phyloP scores from a whole-genome alignment of 129 eudicot genomes.

The Rutidosis leptorrhynchoides region DNA sequence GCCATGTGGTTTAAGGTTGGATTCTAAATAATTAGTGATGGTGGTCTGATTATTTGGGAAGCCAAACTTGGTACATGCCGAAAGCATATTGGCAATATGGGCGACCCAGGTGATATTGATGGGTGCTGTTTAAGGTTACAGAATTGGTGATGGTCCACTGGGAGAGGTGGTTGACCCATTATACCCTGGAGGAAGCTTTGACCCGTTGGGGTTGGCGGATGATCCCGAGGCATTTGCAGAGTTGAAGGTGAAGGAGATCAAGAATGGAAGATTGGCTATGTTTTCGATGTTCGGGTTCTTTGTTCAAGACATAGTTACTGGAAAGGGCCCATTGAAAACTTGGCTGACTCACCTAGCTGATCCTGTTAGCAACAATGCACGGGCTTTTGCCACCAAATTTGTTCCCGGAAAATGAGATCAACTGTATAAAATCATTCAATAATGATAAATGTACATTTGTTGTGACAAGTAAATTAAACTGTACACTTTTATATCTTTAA shows the following conservation, averaged over 20 bases:
- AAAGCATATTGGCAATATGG: neutral
- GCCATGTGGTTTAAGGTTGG: neutral
- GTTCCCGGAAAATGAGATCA: neutral
- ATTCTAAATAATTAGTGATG: neutral
- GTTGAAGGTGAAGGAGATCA: neutral
- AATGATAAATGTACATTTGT: neutral
- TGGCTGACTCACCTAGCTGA: neutral
- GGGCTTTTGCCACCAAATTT: neutral
- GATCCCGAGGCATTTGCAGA: neutral
- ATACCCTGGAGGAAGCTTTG: neutral
- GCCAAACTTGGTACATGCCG: neutral
- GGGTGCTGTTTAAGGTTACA: neutral
- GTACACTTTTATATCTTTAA: neutral
- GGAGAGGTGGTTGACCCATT: neutral
- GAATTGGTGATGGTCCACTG: neutral
- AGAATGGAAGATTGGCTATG: neutral
- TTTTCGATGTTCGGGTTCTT: neutral
- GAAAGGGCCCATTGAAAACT: neutral
- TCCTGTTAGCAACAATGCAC: neutral
- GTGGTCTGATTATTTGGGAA: neutral
- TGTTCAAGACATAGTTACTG: neutral
- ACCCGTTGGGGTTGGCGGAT: neutral
- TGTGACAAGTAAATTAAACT: neutral
- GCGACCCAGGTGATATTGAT: neutral
- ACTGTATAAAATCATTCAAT: neutral